Percentiles rank a stretch among this genome's conserved stretches.
Conservation (phyloP, 306 rosid species). For the Pyrus pyrifolia region DNA sequence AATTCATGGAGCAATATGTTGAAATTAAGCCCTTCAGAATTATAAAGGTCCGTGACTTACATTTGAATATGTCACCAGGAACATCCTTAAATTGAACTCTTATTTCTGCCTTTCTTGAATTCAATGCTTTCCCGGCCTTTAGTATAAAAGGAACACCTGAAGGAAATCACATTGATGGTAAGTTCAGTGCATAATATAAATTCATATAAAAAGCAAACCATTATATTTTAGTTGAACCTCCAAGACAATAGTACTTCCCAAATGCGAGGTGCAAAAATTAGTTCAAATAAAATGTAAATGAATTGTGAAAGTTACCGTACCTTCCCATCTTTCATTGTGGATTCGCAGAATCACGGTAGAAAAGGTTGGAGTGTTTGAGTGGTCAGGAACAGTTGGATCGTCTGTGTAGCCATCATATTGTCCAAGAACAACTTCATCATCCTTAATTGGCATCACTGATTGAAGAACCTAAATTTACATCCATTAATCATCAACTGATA, state of each 20-base stretch:
- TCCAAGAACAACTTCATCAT: constrained; percentile 85
- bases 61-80: constrained; percentile 94
- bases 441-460: constrained; percentile 79
- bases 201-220: neutral
- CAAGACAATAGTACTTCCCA: neutral
- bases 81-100: constrained; percentile 96
- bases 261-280: constrained; percentile 1
- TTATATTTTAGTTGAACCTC: neutral
- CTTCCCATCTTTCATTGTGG: constrained; percentile 98
- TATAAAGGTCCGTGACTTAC: constrained; percentile 43
- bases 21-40: constrained; percentile 13
- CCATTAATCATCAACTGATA: constrained; percentile 12
- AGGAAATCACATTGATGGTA: constrained; percentile 2
- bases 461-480: constrained; percentile 67
- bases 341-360: constrained; percentile 75
- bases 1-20: constrained; percentile 1
- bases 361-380: constrained; percentile 95
- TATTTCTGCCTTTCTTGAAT: constrained; percentile 83
- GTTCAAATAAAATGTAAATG: constrained; percentile 5
- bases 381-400: constrained; percentile 88
- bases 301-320: constrained; percentile 26
- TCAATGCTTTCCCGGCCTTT: constrained; percentile 94
- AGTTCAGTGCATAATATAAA: constrained; percentile 7
- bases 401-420: constrained; percentile 94
- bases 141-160: constrained; percentile 90